Evolutionary conservation across 2,329 filamentous ascomycete genomes (phyloP).

Genomic region (Colletotrichum coccodes): DNA sequence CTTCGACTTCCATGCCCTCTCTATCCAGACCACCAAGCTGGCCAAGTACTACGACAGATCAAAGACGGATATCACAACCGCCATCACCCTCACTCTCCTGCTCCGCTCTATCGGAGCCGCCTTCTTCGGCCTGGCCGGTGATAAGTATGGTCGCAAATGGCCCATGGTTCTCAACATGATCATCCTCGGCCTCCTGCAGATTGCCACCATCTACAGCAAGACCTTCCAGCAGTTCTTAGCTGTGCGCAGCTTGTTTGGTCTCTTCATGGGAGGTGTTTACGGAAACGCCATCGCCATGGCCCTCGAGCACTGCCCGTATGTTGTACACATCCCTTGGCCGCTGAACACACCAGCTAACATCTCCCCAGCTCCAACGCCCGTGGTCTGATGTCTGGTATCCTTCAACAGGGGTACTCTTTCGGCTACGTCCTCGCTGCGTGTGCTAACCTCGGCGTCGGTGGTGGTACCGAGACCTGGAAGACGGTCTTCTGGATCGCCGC

Average conservation of each 20-base stretch:
- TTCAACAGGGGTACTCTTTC: slow-evolving; percentile 85
- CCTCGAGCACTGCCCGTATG: slow-evolving; percentile 76
- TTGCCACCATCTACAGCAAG: slow-evolving; percentile 79
- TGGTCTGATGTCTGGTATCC: slow-evolving; percentile 83
- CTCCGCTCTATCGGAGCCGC: slow-evolving; percentile 80
- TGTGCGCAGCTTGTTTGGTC: slow-evolving; percentile 77
- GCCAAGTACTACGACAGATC: slow-evolving; percentile 59
- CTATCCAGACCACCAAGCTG: slow-evolving; percentile 80
- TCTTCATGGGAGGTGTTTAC: slow-evolving; percentile 86
- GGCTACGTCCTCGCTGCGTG: slow-evolving; percentile 84
- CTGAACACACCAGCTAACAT: background rate
- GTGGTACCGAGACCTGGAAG: slow-evolving; percentile 73
- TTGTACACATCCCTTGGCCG: slow-evolving; percentile 14
- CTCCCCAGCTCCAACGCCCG: slow-evolving; percentile 66
- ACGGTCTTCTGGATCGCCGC: slow-evolving; percentile 77
- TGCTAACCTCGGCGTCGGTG: slow-evolving; percentile 79
- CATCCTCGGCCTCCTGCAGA: slow-evolving; percentile 72
- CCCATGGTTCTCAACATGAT: slow-evolving; percentile 86
- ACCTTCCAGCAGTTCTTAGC: slow-evolving; percentile 82
- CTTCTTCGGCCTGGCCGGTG: slow-evolving; percentile 79
- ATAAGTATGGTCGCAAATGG: slow-evolving; percentile 85
- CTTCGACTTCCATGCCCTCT: slow-evolving; percentile 85
- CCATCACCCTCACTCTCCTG: slow-evolving; percentile 80
- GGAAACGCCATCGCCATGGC: slow-evolving; percentile 84
- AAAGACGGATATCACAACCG: slow-evolving; percentile 76